Conservation (phyloP, 805 yeast species). For the Pichia sporocuriosa region DNA sequence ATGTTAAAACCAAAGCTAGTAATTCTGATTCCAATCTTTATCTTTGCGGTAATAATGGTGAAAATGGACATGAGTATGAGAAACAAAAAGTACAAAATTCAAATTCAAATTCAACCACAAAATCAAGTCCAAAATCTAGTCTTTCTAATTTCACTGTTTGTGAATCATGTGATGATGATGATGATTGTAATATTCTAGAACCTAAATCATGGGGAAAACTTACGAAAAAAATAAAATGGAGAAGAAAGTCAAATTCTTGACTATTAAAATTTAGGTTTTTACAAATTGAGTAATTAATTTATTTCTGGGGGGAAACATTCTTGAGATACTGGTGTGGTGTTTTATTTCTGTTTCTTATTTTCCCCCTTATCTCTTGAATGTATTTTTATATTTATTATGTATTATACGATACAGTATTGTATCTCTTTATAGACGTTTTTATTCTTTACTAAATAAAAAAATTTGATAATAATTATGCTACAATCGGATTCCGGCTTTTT, state of each 20-base stretch:
- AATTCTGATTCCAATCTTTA: background rate
- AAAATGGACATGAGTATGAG: background rate
- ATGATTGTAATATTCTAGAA: background rate
- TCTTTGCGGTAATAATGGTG: background rate
- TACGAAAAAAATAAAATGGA: slow-evolving; percentile 26
- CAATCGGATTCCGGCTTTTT: too few species aligned
- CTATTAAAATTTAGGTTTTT: too few species aligned
- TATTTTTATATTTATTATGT: too few species aligned
- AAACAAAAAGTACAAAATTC: background rate
- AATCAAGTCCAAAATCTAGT: background rate
- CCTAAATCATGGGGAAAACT: slow-evolving; percentile 20
- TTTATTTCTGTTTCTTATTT: too few species aligned
- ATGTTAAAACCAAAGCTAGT: background rate
- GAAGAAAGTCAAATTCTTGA: slow-evolving; percentile 20
- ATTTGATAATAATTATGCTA: too few species aligned
- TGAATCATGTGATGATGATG: background rate
- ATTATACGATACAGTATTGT: too few species aligned
- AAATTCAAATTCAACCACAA: background rate
- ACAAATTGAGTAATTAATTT: too few species aligned
- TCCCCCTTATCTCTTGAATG: too few species aligned
- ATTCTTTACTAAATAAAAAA: too few species aligned
- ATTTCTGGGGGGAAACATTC: too few species aligned
- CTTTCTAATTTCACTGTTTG: slow-evolving; percentile 2
- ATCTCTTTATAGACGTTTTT: too few species aligned
- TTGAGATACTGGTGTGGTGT: too few species aligned